These are phyloP conservation scores for Blastobotrys raffinosifermentans DNA, from an alignment of 1,139 yeast genomes.

Conservation along the genomic window DNA sequence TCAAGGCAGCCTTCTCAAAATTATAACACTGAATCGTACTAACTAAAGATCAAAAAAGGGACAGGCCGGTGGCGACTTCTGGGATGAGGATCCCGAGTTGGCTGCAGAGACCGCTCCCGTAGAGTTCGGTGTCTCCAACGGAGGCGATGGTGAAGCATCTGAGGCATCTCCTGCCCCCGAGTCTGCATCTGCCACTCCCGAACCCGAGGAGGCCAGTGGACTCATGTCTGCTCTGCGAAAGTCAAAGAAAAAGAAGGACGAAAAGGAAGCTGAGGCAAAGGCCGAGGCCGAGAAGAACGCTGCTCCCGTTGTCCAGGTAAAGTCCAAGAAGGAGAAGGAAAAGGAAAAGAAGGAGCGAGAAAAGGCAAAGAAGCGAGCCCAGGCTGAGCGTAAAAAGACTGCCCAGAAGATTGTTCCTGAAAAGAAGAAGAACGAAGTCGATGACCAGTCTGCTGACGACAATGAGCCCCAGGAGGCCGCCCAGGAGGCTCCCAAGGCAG, in stretches of 20 bases:
- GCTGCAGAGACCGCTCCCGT: slow-evolving; percentile 50
- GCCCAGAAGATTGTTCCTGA: slow-evolving; percentile 55
- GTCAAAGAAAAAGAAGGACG: slow-evolving; percentile 70
- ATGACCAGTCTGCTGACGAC: slow-evolving; percentile 7
- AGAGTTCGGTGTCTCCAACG: slow-evolving; percentile 41
- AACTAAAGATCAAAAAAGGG: slow-evolving; percentile 40
- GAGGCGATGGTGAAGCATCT: not conserved
- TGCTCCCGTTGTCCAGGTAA: slow-evolving; percentile 47
- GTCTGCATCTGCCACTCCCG: slow-evolving; percentile 15
- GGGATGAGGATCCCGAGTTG: slow-evolving; percentile 73
- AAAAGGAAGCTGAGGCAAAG: slow-evolving; percentile 45
- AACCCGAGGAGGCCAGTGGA: slow-evolving; percentile 51
- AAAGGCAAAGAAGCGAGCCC: slow-evolving; percentile 87
- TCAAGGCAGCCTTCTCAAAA: no score
- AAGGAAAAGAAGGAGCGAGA: slow-evolving; percentile 96
- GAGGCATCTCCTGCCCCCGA: slow-evolving; percentile 11
- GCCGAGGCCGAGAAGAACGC: slow-evolving; percentile 31
- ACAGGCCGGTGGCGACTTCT: slow-evolving; percentile 61
- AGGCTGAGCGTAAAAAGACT: slow-evolving; percentile 82
- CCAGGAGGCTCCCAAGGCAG: slow-evolving; percentile 35
- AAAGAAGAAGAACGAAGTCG: slow-evolving; percentile 31
- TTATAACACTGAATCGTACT: no score
- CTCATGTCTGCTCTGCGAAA: slow-evolving; percentile 78
- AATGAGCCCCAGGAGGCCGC: slow-evolving; percentile 40
- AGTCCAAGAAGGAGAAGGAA: slow-evolving; percentile 96